Percentiles rank a stretch among this genome's conserved stretches.
Conservation (phyloP, 2,329 filamentous ascomycete genomes). For the Raffaelea ambrosiae region DNA sequence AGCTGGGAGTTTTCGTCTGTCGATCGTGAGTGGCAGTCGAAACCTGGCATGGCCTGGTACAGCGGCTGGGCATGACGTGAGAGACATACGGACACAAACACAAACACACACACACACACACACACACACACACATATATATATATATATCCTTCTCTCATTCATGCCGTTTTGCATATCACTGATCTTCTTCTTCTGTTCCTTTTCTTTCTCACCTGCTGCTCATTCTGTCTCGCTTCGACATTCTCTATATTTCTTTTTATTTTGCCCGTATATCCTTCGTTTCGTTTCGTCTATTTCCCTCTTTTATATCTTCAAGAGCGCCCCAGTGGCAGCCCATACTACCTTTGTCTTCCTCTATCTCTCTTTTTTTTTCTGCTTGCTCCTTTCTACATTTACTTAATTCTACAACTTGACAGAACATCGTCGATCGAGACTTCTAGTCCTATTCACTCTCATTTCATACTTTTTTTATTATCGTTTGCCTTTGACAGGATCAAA, state of each 20-base stretch:
- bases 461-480: background rate
- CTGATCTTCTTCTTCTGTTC: slow-evolving; percentile 6
- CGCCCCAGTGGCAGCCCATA: slow-evolving; percentile 16
- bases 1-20: background rate
- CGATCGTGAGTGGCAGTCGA: background rate
- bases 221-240: slow-evolving; percentile 5
- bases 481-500: slow-evolving; percentile 11
- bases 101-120: background rate
- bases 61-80: too few relatives aligned
- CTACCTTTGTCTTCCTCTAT: background rate
- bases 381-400: too few relatives aligned
- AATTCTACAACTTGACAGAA: background rate
- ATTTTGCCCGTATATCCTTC: background rate
- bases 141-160: slow-evolving; percentile 9
- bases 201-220: background rate
- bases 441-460: background rate
- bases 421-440: too few relatives aligned
- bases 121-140: too few relatives aligned
- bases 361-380: too few relatives aligned
- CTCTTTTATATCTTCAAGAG: slow-evolving; percentile 4
- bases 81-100: too few relatives aligned
- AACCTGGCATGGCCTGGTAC: too few relatives aligned
- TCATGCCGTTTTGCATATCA: slow-evolving; percentile 6
- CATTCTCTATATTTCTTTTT: slow-evolving; percentile 8
- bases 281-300: background rate